Base-by-base conservation (phyloP, 176 grass and related monocot genomes). In the Calamus simplicifolius region DNA sequence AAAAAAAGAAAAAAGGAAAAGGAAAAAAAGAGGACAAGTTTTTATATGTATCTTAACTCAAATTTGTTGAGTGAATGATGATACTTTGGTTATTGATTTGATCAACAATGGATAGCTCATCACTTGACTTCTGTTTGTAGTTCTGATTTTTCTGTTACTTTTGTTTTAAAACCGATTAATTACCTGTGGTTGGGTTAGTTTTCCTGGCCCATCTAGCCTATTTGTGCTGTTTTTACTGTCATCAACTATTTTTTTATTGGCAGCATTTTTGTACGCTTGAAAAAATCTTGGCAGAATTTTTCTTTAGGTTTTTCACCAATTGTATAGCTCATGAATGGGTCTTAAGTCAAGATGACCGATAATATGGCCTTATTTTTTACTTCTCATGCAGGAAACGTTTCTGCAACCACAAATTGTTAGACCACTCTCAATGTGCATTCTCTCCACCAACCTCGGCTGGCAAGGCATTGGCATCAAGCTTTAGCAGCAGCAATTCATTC, bases 401-500 rank as follows among this genome's bases (percentile, higher is more conserved):
- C 69, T 43, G 27, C 27, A 28, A 70, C 54, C 57, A 62, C 38
- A 25, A 61, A 38, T 63, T 54, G 18, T 63, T 85, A 27, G 62
- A 80, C 35, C n/a, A 69, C 19, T 78, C 66, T 18, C 75, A 85
- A 18, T 97, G 84, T 67, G 87, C 86, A 17, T 91, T 97, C 67
- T 75, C 87, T 17, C 80, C 84, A 2, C 92, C 92, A 64, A 97
- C 87, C 16, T 80, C 80, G 49, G 49, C 51, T 0, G 92, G 87
- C 53, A 91, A 84, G 67, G 66, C 58, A 35, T 77, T 91, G 27
- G 92, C 83, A 14, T 72, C 54, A 48, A 82, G 74, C 12, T 97
- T 80, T 80, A 74, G 49, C 73, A 80, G 79, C 68, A 90, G 72
- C 58, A 72, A 16, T 5, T 70, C 86, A 53, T 96, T 85, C 77